Percentiles rank a stretch among this genome's conserved stretches.
phyloP scores from a whole-genome alignment of 192 early-diverging fungal species.

The Thoreauomyces humboldtii region DNA sequence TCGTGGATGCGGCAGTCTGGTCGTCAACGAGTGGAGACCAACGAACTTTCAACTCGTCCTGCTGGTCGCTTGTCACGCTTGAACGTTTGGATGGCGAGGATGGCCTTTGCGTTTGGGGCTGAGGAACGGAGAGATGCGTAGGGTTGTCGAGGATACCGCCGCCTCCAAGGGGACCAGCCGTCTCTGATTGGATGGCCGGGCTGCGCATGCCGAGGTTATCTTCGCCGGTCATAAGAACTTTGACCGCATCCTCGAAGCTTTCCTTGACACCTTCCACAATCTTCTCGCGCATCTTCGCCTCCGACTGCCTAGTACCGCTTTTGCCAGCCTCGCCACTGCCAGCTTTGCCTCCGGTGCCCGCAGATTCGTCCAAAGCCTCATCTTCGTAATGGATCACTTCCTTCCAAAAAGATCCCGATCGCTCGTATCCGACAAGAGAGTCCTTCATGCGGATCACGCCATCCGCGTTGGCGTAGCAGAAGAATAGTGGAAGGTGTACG shows the following conservation, averaged over 20 bases:
- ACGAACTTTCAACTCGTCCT: not conserved
- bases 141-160: too few species aligned
- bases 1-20: not conserved
- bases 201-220: not conserved
- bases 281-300: not conserved
- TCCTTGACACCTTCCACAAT: conserved; percentile 9
- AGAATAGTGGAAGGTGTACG: conserved; percentile 44
- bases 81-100: not conserved
- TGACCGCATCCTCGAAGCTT: conserved; percentile 4
- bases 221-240: not conserved
- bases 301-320: not conserved
- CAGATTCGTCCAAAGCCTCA: not conserved
- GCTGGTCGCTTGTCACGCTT: not conserved
- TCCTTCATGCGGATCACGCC: conserved; percentile 38
- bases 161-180: too few species aligned
- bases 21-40: conserved; percentile 1
- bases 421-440: conserved; percentile 37
- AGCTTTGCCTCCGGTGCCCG: not conserved
- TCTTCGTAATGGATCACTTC: conserved; percentile 37
- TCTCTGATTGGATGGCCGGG: not conserved
- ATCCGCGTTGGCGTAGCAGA: conserved; percentile 49
- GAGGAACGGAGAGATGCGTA: too few species aligned
- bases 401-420: conserved; percentile 38
- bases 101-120: too few species aligned
- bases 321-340: too few species aligned